A percentile compares a stretch with the other conserved stretches of the same genome.
Conservation (phyloP, 2,329 filamentous ascomycete genomes). For the Trichophyton benhamiae region DNA sequence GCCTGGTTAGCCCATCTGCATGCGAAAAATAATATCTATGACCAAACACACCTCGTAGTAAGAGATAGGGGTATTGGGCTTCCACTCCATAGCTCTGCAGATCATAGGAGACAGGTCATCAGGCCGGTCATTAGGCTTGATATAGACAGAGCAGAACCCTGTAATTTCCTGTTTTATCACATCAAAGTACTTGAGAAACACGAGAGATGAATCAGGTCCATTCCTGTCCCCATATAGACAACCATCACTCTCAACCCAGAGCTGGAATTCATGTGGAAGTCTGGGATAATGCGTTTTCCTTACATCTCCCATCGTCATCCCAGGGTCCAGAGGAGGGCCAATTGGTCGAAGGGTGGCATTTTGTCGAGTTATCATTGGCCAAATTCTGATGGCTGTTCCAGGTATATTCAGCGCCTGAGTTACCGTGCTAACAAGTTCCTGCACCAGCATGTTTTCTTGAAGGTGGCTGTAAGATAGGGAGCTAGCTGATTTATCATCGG, state of each 20-base stretch:
- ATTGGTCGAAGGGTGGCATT: constrained; percentile 97
- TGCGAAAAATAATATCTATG: not conserved
- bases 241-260: constrained; percentile 75
- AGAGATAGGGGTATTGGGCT: not conserved
- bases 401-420: not conserved
- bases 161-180: not conserved
- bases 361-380: constrained; percentile 68
- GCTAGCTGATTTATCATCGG: not conserved
- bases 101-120: constrained; percentile 69
- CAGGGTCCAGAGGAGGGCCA: constrained; percentile 64
- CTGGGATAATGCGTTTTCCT: constrained; percentile 43
- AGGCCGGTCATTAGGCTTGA: constrained; percentile 76
- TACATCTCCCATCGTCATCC: constrained; percentile 67
- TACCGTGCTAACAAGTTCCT: not conserved
- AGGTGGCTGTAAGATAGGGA: not conserved
- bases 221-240: constrained; percentile 57
- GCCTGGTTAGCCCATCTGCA: not conserved
- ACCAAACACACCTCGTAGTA: not conserved
- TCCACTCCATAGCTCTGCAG: not conserved
- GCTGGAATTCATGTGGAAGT: constrained; percentile 42
- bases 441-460: not conserved
- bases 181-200: constrained; percentile 60
- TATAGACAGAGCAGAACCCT: constrained; percentile 62
- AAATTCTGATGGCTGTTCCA: not conserved
- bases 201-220: constrained; percentile 60